Evolutionary conservation across 2,329 filamentous ascomycete genomes (phyloP).

Genomic region (Cladosporium sp.): DNA sequence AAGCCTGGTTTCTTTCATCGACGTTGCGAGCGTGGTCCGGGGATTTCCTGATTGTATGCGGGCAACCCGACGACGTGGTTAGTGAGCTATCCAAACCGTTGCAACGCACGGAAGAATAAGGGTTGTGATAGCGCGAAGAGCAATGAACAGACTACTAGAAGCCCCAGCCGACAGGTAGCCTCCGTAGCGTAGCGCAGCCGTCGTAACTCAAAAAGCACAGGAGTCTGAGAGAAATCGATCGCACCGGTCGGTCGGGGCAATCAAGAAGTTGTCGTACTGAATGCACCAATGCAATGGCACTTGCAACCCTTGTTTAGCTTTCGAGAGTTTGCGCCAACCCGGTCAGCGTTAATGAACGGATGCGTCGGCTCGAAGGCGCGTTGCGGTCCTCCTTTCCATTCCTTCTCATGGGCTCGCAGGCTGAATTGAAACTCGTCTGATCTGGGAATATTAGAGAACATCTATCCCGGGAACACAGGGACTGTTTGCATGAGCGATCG

Average conservation of each 20-base stretch:
- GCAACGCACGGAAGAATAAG: slow-evolving; percentile 1
- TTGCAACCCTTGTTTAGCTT: slow-evolving; percentile 10
- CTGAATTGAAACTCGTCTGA: not conserved
- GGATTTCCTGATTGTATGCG: slow-evolving; percentile 3
- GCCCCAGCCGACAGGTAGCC: slow-evolving; percentile 4
- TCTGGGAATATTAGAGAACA: not conserved
- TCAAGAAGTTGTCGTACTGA: slow-evolving; percentile 1
- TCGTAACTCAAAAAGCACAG: not conserved
- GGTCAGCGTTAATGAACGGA: not conserved
- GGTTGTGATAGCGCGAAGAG: slow-evolving; percentile 3
- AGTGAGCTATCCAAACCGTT: slow-evolving; percentile 10
- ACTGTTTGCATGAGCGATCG: slow-evolving; percentile 5
- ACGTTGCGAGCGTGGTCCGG: not conserved
- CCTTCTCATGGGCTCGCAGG: not conserved
- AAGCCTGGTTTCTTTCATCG: too few relatives aligned
- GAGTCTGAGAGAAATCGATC: too few relatives aligned
- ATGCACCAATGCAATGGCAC: slow-evolving; percentile 3
- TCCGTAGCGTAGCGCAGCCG: not conserved
- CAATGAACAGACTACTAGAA: not conserved
- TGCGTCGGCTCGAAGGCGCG: slow-evolving; percentile 6
- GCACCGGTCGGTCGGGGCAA: too few relatives aligned
- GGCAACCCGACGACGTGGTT: slow-evolving; percentile 5
- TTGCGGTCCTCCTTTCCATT: too few relatives aligned
- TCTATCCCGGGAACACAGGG: slow-evolving; percentile 5
- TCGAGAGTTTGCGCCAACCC: not conserved